phyloP scores from a whole-genome alignment of 768 basidiomycete genomes.

The Mycena rebaudengoi region DNA sequence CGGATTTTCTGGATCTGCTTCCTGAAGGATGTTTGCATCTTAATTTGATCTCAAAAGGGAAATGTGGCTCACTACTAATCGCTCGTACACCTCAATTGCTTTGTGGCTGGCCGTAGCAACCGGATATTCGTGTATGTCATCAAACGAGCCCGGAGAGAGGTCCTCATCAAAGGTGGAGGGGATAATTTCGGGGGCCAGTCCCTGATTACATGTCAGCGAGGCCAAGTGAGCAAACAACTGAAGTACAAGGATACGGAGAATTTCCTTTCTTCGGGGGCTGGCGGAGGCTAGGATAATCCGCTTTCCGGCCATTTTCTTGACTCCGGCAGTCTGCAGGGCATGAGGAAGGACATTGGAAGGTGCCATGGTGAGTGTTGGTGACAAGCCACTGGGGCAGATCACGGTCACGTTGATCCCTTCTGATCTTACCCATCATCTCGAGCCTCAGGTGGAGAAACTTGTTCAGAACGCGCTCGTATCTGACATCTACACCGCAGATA shows the following conservation, averaged over 20 bases:
- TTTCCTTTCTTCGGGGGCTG: constrained; percentile 86
- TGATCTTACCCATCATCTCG: too few species aligned
- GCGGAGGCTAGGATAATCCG: constrained; percentile 87
- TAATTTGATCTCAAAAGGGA: background rate
- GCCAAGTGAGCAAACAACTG: background rate
- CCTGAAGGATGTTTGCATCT: constrained; percentile 37
- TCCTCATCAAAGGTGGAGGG: constrained; percentile 86
- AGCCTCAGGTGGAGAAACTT: too few species aligned
- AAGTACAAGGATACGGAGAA: constrained; percentile 75
- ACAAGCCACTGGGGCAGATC: too few species aligned
- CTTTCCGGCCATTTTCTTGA: constrained; percentile 77
- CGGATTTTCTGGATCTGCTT: constrained; percentile 67
- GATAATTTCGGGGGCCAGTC: constrained; percentile 71
- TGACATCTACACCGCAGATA: too few species aligned
- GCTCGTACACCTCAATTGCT: constrained; percentile 87
- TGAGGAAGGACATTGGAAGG: constrained; percentile 55
- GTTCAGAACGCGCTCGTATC: too few species aligned
- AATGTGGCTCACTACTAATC: constrained; percentile 66
- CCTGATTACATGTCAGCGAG: constrained; percentile 25
- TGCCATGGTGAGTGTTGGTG: background rate
- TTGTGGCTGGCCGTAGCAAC: constrained; percentile 80
- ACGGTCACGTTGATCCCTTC: constrained; percentile 10
- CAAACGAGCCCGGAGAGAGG: constrained; percentile 70
- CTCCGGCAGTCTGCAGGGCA: constrained; percentile 67
- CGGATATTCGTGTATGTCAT: constrained; percentile 77